Evolutionary conservation across 1,284 basidiomycete genomes (phyloP), one percentile per base, ranked within the genome.

Genomic region (Moesziomyces globuligerus): DNA sequence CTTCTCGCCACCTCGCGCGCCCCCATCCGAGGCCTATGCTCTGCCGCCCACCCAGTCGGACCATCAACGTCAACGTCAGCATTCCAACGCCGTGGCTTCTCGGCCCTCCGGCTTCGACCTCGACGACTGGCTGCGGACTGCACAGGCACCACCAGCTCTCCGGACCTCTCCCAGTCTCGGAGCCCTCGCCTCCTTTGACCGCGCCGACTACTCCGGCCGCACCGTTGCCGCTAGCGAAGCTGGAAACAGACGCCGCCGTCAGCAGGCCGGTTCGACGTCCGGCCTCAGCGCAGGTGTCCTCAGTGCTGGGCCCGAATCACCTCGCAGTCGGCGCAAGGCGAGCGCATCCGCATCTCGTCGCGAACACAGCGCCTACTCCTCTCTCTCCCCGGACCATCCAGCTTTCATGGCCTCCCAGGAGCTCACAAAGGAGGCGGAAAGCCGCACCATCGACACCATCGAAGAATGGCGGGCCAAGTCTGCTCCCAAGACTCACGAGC

Each of bases 231-330:
- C 66, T 28, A 74, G 71, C 42, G 71, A 71, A n/a, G 64, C 67
- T 21, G 71, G 71, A 26, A 70, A 34, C 9, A 48, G 58, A 2
- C 61, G 53, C 24, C 48, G 58, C 40, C 56, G 67, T 15, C 28
- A 48, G 0, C 47, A 59, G 42, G 50, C 37, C 4, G 56, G 52
- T 2, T 69, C 61, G 11, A 59, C 60, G 10, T 72, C 72, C 5
- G 72, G 70, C 28, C 62, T 67, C 47, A 72, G 70, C 32, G 64
- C 68, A 7, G 72, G 64, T 24, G 65, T 72, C 15, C 45, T 74
- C 25, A 68, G 64, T 34, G 64, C 69, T 0, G 69, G 69, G 17
- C 64, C 69, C 0, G 69, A 66, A 25, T 66, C 62, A 1, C 61
- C 58, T 11, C 43, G 62, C 11, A 62, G 62, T 21, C 53, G 58